These are phyloP conservation scores for Ceriops decandra DNA, from an alignment of 345 rosid genomes.

Conservation along the genomic window DNA sequence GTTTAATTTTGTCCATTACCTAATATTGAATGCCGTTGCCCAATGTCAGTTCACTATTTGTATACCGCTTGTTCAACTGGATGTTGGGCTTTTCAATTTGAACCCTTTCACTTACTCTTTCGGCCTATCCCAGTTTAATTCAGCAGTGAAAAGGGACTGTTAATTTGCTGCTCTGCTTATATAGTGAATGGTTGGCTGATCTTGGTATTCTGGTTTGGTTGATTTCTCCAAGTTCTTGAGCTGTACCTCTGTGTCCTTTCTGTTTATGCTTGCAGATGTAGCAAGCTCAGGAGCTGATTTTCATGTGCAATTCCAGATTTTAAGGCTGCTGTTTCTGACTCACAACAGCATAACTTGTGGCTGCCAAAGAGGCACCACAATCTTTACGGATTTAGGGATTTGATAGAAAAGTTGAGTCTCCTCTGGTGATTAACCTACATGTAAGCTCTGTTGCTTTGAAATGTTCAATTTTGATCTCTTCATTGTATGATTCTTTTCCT, in stretches of 20 bases:
- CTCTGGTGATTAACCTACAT: constrained; percentile 15
- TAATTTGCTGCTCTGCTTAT: no score
- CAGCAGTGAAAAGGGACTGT: no score
- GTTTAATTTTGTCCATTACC: neutral
- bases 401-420: constrained; percentile 26
- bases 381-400: constrained; percentile 27
- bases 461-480: constrained; percentile 29
- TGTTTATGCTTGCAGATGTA: constrained; percentile 33
- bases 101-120: no score
- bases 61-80: no score
- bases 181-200: no score
- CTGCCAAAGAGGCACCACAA: constrained; percentile 11
- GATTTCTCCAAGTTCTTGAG: neutral
- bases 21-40: neutral
- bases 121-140: no score
- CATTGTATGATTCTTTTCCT: constrained; percentile 20
- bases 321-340: constrained; percentile 24
- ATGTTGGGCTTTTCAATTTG: no score
- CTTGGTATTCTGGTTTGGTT: neutral
- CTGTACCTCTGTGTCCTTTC: neutral
- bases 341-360: constrained; percentile 18
- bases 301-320: neutral
- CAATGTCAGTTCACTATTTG: no score
- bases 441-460: constrained; percentile 29
- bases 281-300: constrained; percentile 8